phyloP scores from a whole-genome alignment of 2,329 filamentous ascomycete genomes.

The Fusarium palustre region DNA sequence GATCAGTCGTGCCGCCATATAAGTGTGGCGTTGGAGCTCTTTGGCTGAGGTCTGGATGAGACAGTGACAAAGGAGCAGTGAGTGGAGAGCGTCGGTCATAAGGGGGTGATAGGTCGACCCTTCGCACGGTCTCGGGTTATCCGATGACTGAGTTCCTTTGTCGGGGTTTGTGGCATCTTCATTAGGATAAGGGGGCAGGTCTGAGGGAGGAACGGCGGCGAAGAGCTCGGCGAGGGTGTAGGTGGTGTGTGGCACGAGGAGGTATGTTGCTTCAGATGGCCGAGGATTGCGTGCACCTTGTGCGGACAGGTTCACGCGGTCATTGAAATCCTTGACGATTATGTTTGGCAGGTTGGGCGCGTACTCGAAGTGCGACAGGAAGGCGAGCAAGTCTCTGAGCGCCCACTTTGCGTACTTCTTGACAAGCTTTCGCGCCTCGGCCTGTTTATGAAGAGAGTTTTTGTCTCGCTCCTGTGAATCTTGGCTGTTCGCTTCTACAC shows the following conservation, averaged over 20 bases:
- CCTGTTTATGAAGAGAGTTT: conserved; percentile 33
- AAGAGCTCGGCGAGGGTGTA: conserved; percentile 74
- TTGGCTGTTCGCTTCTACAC: conserved; percentile 4
- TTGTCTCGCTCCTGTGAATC: conserved; percentile 6
- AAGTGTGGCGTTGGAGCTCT: conserved; percentile 81
- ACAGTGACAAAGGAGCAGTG: conserved; percentile 81
- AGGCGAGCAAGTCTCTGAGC: conserved; percentile 78
- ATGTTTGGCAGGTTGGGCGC: conserved; percentile 75
- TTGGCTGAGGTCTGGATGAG: conserved; percentile 82
- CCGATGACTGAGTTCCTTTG: conserved; percentile 50
- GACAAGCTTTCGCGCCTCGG: conserved; percentile 69
- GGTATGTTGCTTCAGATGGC: conserved; percentile 47
- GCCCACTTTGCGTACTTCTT: conserved; percentile 81
- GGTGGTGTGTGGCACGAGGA: conserved; percentile 52
- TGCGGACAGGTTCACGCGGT: conserved; percentile 68
- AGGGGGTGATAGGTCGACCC: conserved; percentile 79
- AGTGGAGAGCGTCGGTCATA: conserved; percentile 81
- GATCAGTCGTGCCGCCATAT: conserved; percentile 82
- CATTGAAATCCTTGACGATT: conserved; percentile 66
- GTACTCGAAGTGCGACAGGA: conserved; percentile 81
- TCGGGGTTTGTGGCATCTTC: conserved; percentile 51
- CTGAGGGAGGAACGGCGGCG: conserved; percentile 71
- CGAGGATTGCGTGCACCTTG: conserved; percentile 59
- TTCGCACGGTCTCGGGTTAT: conserved; percentile 48
- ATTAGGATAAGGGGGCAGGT: conserved; percentile 75